These are phyloP conservation scores for Arabidopsis suecica DNA, from an alignment of 345 rosid species.

Conservation along the genomic window DNA sequence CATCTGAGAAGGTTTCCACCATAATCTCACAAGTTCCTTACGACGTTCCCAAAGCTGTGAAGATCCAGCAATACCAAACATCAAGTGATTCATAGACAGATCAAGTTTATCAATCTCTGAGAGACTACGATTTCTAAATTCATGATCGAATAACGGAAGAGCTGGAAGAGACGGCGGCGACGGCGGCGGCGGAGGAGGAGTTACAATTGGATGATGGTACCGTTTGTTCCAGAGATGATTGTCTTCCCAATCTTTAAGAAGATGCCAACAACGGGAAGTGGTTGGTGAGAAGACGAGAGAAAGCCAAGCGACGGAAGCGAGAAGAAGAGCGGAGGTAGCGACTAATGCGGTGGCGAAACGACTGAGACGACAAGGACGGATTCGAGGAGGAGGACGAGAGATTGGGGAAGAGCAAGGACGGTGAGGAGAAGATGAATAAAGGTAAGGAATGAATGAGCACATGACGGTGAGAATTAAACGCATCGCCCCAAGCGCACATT, in stretches of 20 bases:
- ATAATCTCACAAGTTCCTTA: conserved; percentile 78
- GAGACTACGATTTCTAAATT: conserved; percentile 51
- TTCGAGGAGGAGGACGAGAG: conserved; percentile 38
- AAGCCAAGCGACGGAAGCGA: conserved; percentile 80
- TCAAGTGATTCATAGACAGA: conserved; percentile 52
- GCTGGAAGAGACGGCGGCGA: conserved; percentile 28
- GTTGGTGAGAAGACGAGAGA: conserved; percentile 79
- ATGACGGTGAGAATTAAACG: conserved; percentile 44
- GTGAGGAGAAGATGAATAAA: conserved; percentile 30
- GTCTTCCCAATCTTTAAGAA: conserved; percentile 61
- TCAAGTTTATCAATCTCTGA: conserved; percentile 39
- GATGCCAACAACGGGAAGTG: conserved; percentile 61
- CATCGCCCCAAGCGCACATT: conserved; percentile 53
- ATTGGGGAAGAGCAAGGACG: conserved; percentile 47
- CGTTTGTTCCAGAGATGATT: conserved; percentile 43
- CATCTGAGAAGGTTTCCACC: conserved; percentile 81
- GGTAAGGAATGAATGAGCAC: conserved; percentile 44
- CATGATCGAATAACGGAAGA: conserved; percentile 24
- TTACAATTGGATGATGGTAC: conserved; percentile 23
- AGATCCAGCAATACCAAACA: conserved; percentile 94
- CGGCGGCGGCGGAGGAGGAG: conserved; percentile 40
- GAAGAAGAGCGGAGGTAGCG: conserved; percentile 60
- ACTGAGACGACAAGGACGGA: conserved; percentile 62
- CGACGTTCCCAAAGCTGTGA: conserved; percentile 80
- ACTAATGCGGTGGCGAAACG: conserved; percentile 60